Evolutionary conservation across 257 asterid species (phyloP).

Genomic region (Salvia miltiorrhiza): DNA sequence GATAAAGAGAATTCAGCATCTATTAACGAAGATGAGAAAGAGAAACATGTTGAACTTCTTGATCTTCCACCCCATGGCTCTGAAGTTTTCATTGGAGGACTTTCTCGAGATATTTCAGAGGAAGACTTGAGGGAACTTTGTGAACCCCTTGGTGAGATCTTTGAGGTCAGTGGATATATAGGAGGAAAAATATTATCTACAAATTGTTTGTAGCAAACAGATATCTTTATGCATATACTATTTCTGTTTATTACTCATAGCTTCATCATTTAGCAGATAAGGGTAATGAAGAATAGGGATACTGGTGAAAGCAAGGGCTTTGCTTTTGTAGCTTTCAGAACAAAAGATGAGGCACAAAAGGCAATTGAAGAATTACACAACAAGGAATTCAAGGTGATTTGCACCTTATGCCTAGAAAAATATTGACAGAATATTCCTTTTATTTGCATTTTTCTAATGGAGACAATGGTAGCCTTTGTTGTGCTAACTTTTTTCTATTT

Average conservation of each 20-base stretch:
- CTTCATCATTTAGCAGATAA: conserved; percentile 56
- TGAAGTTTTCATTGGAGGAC: conserved; percentile 92
- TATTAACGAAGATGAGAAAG: conserved; percentile 36
- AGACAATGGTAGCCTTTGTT: not conserved
- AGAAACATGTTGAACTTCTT: conserved; percentile 62
- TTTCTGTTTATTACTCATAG: conserved; percentile 17
- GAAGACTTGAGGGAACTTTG: conserved; percentile 80
- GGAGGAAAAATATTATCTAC: not conserved
- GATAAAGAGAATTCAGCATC: conserved; percentile 45
- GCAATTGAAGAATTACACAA: conserved; percentile 75
- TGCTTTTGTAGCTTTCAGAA: conserved; percentile 87
- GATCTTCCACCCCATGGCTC: conserved; percentile 93
- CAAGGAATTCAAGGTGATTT: conserved; percentile 83
- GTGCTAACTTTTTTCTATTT: conserved; percentile 10
- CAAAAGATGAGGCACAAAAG: conserved; percentile 79
- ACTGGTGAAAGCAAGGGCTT: conserved; percentile 98
- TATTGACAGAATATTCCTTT: not conserved
- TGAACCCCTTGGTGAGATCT: conserved; percentile 72
- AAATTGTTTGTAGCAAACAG: conserved; percentile 1
- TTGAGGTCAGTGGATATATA: conserved; percentile 53
- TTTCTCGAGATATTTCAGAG: conserved; percentile 75
- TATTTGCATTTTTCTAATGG: not conserved
- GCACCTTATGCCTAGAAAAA: not conserved
- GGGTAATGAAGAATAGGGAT: conserved; percentile 83
- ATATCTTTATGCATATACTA: not conserved